Evolutionary conservation across 1,139 yeast genomes (phyloP).

Genomic region (Blastobotrys malaysiensis): DNA sequence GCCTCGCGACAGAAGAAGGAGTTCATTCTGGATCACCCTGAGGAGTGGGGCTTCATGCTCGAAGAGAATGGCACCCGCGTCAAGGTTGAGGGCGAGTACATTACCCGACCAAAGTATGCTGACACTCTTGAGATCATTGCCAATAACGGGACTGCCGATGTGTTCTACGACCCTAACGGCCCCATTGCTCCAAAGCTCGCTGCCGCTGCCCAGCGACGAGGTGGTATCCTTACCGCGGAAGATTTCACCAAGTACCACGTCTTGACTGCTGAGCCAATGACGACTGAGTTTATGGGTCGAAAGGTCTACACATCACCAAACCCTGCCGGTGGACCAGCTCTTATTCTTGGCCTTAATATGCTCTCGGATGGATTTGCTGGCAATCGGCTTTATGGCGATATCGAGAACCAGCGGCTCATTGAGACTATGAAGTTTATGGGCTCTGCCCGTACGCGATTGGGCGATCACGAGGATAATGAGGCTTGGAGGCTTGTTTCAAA

Average conservation of each 20-base stretch:
- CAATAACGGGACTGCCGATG: constrained; percentile 61
- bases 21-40: constrained; percentile 12
- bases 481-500: constrained; percentile 35
- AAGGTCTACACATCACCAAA: constrained; percentile 65
- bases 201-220: constrained; percentile 39
- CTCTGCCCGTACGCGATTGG: constrained; percentile 73
- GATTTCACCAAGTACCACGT: constrained; percentile 64
- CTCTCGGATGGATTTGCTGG: constrained; percentile 35
- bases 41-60: constrained; percentile 30
- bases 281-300: constrained; percentile 41
- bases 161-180: constrained; percentile 78
- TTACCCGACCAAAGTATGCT: constrained; percentile 57
- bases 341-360: constrained; percentile 67
- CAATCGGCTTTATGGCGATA: constrained; percentile 38
- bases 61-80: constrained; percentile 32
- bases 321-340: constrained; percentile 76
- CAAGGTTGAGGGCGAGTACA: constrained; percentile 50
- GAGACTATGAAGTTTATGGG: constrained; percentile 95
- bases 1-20: constrained; percentile 29
- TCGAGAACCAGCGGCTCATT: constrained; percentile 62
- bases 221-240: constrained; percentile 54
- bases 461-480: constrained; percentile 50
- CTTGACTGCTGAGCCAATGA: constrained; percentile 50
- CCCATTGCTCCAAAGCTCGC: constrained; percentile 60
- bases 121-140: constrained; percentile 64